Percentiles rank a stretch among this genome's conserved stretches.
Conservation (phyloP, 2,329 filamentous ascomycete species). For the Lecanosticta acicola region DNA sequence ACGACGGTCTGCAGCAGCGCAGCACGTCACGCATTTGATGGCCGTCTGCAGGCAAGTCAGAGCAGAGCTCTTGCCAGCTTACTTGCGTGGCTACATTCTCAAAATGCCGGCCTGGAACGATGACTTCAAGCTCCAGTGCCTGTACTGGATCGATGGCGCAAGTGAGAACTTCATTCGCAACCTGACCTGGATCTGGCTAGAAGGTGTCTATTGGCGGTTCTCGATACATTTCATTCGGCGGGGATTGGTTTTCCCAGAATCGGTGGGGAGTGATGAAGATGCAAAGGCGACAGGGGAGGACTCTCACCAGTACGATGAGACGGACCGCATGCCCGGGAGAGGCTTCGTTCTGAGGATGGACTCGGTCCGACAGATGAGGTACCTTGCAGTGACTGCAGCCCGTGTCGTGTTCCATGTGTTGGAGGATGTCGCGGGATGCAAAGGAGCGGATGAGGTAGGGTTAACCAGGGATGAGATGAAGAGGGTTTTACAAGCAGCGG, state of each 20-base stretch:
- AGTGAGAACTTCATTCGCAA: constrained; percentile 10
- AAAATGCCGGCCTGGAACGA: constrained; percentile 16
- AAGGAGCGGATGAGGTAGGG: background rate
- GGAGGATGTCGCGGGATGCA: constrained; percentile 2
- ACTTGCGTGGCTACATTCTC: constrained; percentile 13
- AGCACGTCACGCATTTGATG: background rate
- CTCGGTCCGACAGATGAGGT: constrained; percentile 6
- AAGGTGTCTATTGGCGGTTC: constrained; percentile 16
- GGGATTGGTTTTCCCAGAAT: background rate
- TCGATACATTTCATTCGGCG: constrained; percentile 3
- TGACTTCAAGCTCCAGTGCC: constrained; percentile 17
- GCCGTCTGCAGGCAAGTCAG: constrained; percentile 6
- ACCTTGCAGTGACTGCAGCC: constrained; percentile 3
- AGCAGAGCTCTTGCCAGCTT: constrained; percentile 9
- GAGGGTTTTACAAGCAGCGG: constrained; percentile 2
- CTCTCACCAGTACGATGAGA: constrained; percentile 10
- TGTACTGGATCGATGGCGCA: constrained; percentile 12
- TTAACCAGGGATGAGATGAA: constrained; percentile 9
- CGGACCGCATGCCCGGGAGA: constrained; percentile 3
- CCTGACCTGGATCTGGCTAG: constrained; percentile 17
- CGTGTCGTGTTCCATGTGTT: constrained; percentile 1
- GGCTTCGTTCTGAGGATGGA: constrained; percentile 14
- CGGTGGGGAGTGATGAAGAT: constrained; percentile 8
- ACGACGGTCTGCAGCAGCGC: background rate
- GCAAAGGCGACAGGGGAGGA: constrained; percentile 8